A percentile compares a stretch with the other conserved stretches of the same genome.
Conservation (phyloP, 2,329 filamentous ascomycete species). For the Aspergillus vadensis region DNA sequence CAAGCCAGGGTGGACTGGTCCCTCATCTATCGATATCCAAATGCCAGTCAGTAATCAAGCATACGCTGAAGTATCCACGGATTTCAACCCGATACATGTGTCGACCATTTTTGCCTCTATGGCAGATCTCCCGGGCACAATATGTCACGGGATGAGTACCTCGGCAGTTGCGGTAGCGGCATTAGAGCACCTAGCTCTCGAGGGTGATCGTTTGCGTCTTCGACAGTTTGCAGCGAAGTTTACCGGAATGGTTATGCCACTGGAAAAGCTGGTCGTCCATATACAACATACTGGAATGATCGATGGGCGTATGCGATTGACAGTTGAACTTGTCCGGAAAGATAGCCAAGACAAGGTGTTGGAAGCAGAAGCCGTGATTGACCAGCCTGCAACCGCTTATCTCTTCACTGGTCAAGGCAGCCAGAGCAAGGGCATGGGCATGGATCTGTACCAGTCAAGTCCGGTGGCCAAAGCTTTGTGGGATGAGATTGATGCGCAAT, state of each 20-base stretch:
- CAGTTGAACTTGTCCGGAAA: constrained; percentile 88
- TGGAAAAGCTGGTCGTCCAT: constrained; percentile 88
- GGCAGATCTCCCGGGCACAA: constrained; percentile 87
- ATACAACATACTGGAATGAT: constrained; percentile 95
- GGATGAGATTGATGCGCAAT: constrained; percentile 93
- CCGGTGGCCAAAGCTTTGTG: constrained; percentile 90
- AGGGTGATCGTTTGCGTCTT: constrained; percentile 82
- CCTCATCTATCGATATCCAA: constrained; percentile 65
- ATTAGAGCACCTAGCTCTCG: constrained; percentile 95
- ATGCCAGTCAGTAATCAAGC: constrained; percentile 92
- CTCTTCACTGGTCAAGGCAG: constrained; percentile 97
- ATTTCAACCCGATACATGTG: constrained; percentile 97
- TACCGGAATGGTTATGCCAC: constrained; percentile 93
- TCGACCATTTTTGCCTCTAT: constrained; percentile 94
- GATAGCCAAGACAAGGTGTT: constrained; percentile 92
- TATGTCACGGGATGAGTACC: constrained; percentile 98
- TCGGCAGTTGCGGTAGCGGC: constrained; percentile 89
- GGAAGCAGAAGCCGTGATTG: constrained; percentile 88
- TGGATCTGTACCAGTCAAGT: constrained; percentile 93
- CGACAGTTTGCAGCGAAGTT: constrained; percentile 91
- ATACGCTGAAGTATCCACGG: constrained; percentile 90
- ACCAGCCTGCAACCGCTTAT: constrained; percentile 91
- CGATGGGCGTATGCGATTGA: constrained; percentile 94
- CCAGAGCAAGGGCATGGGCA: constrained; percentile 98
- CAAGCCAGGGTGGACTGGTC: constrained; percentile 13